Base-by-base conservation (phyloP, 768 basidiomycete genomes). In the Hypholoma fasciculare region DNA sequence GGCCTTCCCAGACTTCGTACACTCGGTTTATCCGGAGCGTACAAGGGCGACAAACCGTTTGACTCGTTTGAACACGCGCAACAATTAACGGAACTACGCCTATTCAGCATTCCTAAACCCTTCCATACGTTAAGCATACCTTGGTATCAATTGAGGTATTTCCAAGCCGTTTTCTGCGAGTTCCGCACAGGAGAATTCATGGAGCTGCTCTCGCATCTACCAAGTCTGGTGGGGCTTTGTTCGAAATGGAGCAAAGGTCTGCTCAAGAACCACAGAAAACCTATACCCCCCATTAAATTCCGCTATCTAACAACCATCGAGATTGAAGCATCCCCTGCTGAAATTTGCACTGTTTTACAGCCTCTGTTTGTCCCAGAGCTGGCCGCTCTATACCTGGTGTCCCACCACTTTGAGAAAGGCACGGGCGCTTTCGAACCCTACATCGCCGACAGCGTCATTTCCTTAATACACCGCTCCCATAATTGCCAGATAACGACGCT, bases 141-240 rank as follows among this genome's bases (percentile, higher is more conserved):
- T 40, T 61, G 60, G 60, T 20, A 49, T 17, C 57, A 58, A 30
- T 40, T 58, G 23, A 39, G 39, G 19, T 48, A 57, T 40, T 50
- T 57, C 14, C 52, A 57, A 23, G 36, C 55, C 34, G 16, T 34
- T 16, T 20, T 42, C 39, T 63, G 61, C 42, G 54, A 63, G 8
- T 63, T 63, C 13, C 40, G 54, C 20, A 26, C 49, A 12, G 58
- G 61, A 4, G 61, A 63, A 43, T 63, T 63, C 42, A 50, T 47
- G 50, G 47, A 57, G 34, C 56, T 63, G 48, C 42, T 63, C 3
- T 37, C 20, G 5, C 52, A 52, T 7, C 54, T 53, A 38, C 58
- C 61, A 20, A 57, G 56, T 52, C 36, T 63, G 4, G 47, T 57
- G 23, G 34, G 42, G 7, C 52, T 63, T 34, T 19, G 36, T 4